Base-by-base conservation (phyloP, 2,329 filamentous ascomycete species). In the Exserohilum rostratum region DNA sequence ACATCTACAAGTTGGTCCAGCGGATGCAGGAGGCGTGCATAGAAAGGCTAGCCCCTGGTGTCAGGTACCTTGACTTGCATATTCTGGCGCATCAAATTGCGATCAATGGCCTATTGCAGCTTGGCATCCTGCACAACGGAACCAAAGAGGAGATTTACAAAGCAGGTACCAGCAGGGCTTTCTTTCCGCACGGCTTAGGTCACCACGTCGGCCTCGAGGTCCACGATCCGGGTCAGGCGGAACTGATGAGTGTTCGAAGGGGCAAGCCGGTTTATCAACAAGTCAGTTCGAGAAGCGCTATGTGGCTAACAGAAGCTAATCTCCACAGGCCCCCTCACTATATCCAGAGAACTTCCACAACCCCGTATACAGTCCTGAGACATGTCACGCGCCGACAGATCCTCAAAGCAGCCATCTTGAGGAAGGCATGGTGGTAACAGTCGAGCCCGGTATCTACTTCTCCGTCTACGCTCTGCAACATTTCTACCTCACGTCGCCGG, bases 151-250 rank as follows among this genome's bases (percentile, higher is more conserved):
- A 91, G 64, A 90, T 97, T 20, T 84, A 96, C 57, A 83, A 86
- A 62, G 86, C 85, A 38, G 83, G 92, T 50, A 90, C 91, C n/a
- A 93, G 90, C 67, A 87, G 89, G 20, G 93, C 92, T 1, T 97
- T 97, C 79, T 90, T 96, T 70, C 93, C 93, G 1, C 93, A 97
- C 72, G 93, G 93, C 0, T 79, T 97, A 1, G 93, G 93, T 0
- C 93, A 97, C 76, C 93, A 96, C 72, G 80, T 97, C 9, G 93
- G 93, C 58, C 88, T 97, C 83, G 93, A 97, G 72, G 96, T 92
- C 2, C 93, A 97, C 73, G 93, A 97, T 62, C 71, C 76, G 5
- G 70, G 71, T 7, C 72, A 75, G 35, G 62, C 61, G 11, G 67
- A 72, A 34, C 50, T 75, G 12, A 74, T 75, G 72, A 71, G 65